A percentile compares a stretch with the other conserved stretches of the same genome.
These are phyloP conservation scores for Mycena citricolor DNA, from an alignment of 1,284 basidiomycete species.

Conservation along the genomic window DNA sequence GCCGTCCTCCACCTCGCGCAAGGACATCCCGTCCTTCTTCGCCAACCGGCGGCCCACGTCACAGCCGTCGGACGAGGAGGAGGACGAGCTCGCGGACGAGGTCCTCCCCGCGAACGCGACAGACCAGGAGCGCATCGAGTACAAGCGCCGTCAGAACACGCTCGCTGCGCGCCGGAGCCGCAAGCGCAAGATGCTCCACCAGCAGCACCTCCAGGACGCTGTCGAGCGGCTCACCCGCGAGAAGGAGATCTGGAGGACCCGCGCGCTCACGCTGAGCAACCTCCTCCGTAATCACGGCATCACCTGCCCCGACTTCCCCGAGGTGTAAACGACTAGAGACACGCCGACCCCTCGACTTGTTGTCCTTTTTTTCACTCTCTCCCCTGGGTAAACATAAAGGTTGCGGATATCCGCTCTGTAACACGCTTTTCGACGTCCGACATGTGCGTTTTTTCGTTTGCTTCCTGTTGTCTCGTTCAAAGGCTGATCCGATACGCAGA, in stretches of 20 bases:
- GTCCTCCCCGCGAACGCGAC: constrained; percentile 42
- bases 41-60: constrained; percentile 28
- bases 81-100: constrained; percentile 43
- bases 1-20: constrained; percentile 50
- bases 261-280: constrained; percentile 45
- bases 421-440: constrained; percentile 22
- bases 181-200: constrained; percentile 73
- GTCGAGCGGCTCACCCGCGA: constrained; percentile 48
- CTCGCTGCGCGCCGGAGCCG: constrained; percentile 78
- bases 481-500: constrained; percentile 12
- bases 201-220: constrained; percentile 51
- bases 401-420: constrained; percentile 12
- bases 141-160: constrained; percentile 80
- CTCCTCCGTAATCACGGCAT: constrained; percentile 49
- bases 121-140: constrained; percentile 71
- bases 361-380: constrained; percentile 3
- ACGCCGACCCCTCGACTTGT: constrained; percentile 3
- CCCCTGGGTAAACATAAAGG: constrained; percentile 16
- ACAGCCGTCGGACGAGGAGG: constrained; percentile 54
- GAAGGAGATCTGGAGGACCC: constrained; percentile 52
- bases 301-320: constrained; percentile 41
- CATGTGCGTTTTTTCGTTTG: constrained; percentile 18
- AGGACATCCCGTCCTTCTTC: constrained; percentile 49
- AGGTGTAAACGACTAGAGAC: constrained; percentile 11
- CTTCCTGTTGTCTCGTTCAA: not conserved